These are phyloP conservation scores for Corynespora cassiicola DNA, from an alignment of 2,329 filamentous ascomycete genomes.

Conservation along the genomic window DNA sequence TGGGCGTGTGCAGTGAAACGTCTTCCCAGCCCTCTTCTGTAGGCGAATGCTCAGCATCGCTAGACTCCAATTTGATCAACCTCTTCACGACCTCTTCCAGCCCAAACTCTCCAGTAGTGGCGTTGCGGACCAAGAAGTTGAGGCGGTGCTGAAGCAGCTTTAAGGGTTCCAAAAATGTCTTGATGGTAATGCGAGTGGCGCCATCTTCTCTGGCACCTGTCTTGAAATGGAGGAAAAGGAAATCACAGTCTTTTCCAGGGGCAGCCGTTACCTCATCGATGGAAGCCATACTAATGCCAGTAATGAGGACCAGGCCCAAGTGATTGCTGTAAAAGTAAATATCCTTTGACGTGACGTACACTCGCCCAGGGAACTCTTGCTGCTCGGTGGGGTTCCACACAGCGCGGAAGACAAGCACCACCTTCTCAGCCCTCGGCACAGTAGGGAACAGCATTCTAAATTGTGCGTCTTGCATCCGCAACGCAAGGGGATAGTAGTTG, in stretches of 20 bases:
- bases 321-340: conserved; percentile 98
- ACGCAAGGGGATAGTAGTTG: conserved; percentile 77
- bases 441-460: conserved; percentile 91
- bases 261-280: conserved; percentile 91
- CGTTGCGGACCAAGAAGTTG: conserved; percentile 83
- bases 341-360: conserved; percentile 85
- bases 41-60: conserved; percentile 63
- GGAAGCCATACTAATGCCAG: conserved; percentile 74
- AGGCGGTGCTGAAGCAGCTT: conserved; percentile 81
- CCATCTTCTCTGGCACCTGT: conserved; percentile 67
- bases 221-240: conserved; percentile 83
- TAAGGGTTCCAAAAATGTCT: conserved; percentile 90
- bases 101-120: conserved; percentile 73
- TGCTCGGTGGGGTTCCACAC: conserved; percentile 82
- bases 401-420: conserved; percentile 90
- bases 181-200: conserved; percentile 81
- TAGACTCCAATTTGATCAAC: conserved; percentile 76
- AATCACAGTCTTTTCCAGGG: conserved; percentile 90
- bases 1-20: conserved; percentile 65
- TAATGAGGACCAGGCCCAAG: conserved; percentile 86
- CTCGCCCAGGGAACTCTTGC: conserved; percentile 80
- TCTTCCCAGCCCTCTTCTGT: conserved; percentile 94
- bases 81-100: conserved; percentile 74
- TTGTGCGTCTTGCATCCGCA: conserved; percentile 88
- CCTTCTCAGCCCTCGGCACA: conserved; percentile 76